Conservation (phyloP, 1,284 basidiomycete genomes). For the Mycena sp. region DNA sequence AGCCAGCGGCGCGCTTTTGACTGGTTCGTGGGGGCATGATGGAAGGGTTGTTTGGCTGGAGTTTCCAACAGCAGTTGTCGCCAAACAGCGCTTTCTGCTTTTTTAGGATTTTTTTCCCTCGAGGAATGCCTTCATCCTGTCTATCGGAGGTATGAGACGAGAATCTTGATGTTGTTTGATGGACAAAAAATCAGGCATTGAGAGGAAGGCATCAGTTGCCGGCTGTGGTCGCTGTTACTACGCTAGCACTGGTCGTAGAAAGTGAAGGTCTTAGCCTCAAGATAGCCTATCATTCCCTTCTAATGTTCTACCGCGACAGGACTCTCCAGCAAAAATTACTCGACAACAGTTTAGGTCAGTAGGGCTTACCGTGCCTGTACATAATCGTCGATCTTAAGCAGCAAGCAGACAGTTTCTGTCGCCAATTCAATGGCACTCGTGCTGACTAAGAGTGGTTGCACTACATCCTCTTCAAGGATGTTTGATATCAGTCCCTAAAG, state of each 20-base stretch:
- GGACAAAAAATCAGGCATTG: no score
- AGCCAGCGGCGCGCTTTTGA: constrained; percentile 66
- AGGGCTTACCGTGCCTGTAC: constrained; percentile 72
- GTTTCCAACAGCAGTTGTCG: no score
- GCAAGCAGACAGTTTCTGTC: constrained; percentile 96
- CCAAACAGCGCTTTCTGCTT: constrained; percentile 6
- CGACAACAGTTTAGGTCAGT: constrained; percentile 3
- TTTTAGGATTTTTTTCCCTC: not conserved
- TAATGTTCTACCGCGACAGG: not conserved
- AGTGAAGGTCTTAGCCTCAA: no score
- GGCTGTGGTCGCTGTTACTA: no score
- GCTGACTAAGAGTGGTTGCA: constrained; percentile 95
- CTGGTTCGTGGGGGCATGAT: constrained; percentile 36
- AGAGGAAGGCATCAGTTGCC: no score
- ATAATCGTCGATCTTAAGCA: constrained; percentile 98
- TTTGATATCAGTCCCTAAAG: constrained; percentile 92
- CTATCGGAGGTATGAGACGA: no score
- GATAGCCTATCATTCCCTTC: no score
- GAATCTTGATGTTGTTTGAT: no score
- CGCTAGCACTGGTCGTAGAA: no score
- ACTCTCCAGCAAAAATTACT: not conserved
- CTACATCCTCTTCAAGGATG: constrained; percentile 96
- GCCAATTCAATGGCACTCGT: constrained; percentile 96
- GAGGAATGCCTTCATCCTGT: no score
- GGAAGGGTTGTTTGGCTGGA: no score